Percentiles rank a stretch among this genome's conserved stretches.
Conservation (phyloP, 768 basidiomycete genomes). For the Coprinopsis strossmayeri region DNA sequence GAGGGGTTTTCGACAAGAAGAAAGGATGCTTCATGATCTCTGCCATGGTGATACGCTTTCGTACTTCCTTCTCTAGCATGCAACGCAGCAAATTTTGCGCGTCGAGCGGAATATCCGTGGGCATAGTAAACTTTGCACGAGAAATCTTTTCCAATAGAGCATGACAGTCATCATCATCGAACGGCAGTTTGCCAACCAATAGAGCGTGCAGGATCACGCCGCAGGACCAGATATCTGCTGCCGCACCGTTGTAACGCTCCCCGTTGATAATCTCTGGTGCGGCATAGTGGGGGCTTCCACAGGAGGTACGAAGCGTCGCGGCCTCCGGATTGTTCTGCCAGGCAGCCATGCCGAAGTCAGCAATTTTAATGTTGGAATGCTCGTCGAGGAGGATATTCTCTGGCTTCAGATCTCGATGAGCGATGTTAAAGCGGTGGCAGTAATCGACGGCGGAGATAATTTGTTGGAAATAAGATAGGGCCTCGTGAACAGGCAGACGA, state of each 20-base stretch:
- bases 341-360: conserved; percentile 97
- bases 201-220: conserved; percentile 90
- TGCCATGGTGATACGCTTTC: conserved; percentile 73
- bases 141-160: conserved; percentile 79
- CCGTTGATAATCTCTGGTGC: conserved; percentile 89
- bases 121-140: conserved; percentile 67
- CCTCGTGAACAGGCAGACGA: conserved; percentile 62
- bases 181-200: conserved; percentile 83
- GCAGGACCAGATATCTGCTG: conserved; percentile 96
- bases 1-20: conserved; percentile 50
- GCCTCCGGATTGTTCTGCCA: conserved; percentile 60
- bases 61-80: conserved; percentile 77
- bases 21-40: conserved; percentile 81
- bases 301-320: conserved; percentile 68
- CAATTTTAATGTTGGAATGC: conserved; percentile 85
- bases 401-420: conserved; percentile 91
- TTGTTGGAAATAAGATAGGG: conserved; percentile 85
- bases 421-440: conserved; percentile 91
- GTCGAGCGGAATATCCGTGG: conserved; percentile 54
- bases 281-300: conserved; percentile 93
- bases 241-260: conserved; percentile 73
- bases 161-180: conserved; percentile 82
- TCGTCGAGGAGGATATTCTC: conserved; percentile 88
- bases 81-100: conserved; percentile 72
- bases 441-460: conserved; percentile 90